phyloP scores from a whole-genome alignment of 495 filamentous ascomycete species.

The Ramalina intermedia region DNA sequence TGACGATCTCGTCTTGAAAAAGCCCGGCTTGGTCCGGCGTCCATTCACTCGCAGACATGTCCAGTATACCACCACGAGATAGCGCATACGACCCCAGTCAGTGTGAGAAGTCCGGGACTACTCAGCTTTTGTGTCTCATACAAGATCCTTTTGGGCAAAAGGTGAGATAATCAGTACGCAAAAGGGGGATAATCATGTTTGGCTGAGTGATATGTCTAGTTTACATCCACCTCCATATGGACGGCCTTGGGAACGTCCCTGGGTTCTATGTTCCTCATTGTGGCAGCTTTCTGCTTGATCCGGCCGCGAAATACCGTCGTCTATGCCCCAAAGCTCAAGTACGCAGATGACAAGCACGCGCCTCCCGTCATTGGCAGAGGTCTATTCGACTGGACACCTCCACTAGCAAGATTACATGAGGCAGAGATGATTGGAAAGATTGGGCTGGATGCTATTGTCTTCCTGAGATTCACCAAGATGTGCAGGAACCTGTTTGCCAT shows the following conservation, averaged over 20 bases:
- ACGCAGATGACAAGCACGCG: slow-evolving; percentile 80
- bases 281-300: slow-evolving; percentile 71
- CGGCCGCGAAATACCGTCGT: slow-evolving; percentile 82
- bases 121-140: slow-evolving; percentile 33
- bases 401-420: slow-evolving; percentile 65
- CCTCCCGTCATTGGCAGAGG: slow-evolving; percentile 86
- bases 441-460: slow-evolving; percentile 82
- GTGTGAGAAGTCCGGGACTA: neutral
- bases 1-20: no score
- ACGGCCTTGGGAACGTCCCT: slow-evolving; percentile 76
- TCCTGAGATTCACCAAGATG: slow-evolving; percentile 81
- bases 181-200: neutral
- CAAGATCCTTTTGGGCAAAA: slow-evolving; percentile 32
- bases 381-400: slow-evolving; percentile 69
- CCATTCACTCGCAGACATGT: slow-evolving; percentile 5
- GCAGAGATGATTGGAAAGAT: slow-evolving; percentile 57
- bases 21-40: slow-evolving; percentile 1
- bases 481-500: slow-evolving; percentile 76
- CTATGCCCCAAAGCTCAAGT: slow-evolving; percentile 87
- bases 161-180: slow-evolving; percentile 18
- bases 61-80: neutral
- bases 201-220: slow-evolving; percentile 21
- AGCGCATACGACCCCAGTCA: neutral
- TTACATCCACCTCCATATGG: slow-evolving; percentile 51
- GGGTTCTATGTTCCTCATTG: slow-evolving; percentile 52